A percentile compares a stretch with the other conserved stretches of the same genome.
These are phyloP conservation scores for Neonectria punicea DNA, from an alignment of 2,329 filamentous ascomycete genomes.

Conservation along the genomic window DNA sequence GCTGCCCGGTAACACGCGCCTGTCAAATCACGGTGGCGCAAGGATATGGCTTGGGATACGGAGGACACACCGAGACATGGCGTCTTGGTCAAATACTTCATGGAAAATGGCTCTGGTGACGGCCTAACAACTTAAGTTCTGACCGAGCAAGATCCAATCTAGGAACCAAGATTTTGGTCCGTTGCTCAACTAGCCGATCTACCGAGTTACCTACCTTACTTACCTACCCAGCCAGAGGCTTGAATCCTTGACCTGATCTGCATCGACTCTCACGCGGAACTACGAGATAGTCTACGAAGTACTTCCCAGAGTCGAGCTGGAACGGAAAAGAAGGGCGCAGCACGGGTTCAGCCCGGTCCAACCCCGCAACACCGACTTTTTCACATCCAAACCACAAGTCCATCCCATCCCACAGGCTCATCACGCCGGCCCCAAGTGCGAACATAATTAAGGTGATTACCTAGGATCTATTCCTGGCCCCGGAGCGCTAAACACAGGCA, in stretches of 20 bases:
- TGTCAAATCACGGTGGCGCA: constrained; percentile 14
- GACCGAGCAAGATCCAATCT: background rate
- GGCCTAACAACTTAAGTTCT: background rate
- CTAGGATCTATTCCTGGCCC: background rate
- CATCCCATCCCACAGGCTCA: background rate
- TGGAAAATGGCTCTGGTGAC: background rate
- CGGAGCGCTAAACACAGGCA: background rate
- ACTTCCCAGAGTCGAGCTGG: background rate
- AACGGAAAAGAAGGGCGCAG: background rate
- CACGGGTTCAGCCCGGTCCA: background rate
- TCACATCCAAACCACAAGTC: background rate
- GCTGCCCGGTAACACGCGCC: background rate
- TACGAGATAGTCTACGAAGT: too few species aligned
- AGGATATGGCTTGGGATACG: background rate
- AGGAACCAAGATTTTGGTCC: background rate
- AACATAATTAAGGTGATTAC: background rate
- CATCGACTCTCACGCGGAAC: too few species aligned
- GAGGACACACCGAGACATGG: background rate
- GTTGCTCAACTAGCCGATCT: background rate
- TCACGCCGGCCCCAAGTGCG: background rate
- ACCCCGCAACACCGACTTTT: background rate
- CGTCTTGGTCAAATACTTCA: too few species aligned
- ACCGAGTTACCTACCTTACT: background rate
- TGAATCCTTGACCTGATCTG: background rate
- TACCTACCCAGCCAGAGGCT: background rate